Evolutionary conservation across 2,329 filamentous ascomycete genomes (phyloP).

Genomic region (Ascochyta viciae-villosae): DNA sequence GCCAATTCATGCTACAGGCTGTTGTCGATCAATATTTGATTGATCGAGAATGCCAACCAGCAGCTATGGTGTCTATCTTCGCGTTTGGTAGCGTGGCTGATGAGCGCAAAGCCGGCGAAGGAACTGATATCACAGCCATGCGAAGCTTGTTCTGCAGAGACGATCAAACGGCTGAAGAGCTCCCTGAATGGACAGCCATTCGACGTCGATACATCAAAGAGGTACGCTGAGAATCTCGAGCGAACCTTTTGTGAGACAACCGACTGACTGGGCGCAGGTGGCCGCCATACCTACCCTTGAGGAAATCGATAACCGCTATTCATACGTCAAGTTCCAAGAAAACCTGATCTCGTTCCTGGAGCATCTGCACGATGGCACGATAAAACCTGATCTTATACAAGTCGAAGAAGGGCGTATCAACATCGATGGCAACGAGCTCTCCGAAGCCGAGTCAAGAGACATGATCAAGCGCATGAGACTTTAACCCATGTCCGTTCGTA

Average conservation of each 20-base stretch:
- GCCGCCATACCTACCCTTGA: neutral
- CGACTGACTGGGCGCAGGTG: constrained; percentile 11
- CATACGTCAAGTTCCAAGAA: constrained; percentile 50
- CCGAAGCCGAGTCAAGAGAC: constrained; percentile 38
- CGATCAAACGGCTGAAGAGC: constrained; percentile 34
- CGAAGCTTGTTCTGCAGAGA: constrained; percentile 47
- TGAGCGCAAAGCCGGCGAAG: constrained; percentile 30
- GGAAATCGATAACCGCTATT: constrained; percentile 41
- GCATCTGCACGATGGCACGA: constrained; percentile 52
- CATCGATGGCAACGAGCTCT: constrained; percentile 40
- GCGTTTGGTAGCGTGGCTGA: constrained; percentile 52
- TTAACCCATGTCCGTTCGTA: constrained; percentile 15
- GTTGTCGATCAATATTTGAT: constrained; percentile 57
- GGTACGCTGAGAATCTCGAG: constrained; percentile 16
- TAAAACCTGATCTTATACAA: constrained; percentile 59
- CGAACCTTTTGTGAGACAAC: neutral
- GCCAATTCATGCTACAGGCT: constrained; percentile 59
- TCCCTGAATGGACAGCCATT: constrained; percentile 48
- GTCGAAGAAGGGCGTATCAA: constrained; percentile 57
- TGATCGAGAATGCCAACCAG: constrained; percentile 45
- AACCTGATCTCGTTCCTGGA: constrained; percentile 52
- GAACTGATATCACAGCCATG: constrained; percentile 39
- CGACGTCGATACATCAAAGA: constrained; percentile 44
- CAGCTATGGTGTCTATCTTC: constrained; percentile 54
- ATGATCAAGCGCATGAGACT: constrained; percentile 45